Conservation (phyloP, 441 rosid species). For the Erodium texanum region DNA sequence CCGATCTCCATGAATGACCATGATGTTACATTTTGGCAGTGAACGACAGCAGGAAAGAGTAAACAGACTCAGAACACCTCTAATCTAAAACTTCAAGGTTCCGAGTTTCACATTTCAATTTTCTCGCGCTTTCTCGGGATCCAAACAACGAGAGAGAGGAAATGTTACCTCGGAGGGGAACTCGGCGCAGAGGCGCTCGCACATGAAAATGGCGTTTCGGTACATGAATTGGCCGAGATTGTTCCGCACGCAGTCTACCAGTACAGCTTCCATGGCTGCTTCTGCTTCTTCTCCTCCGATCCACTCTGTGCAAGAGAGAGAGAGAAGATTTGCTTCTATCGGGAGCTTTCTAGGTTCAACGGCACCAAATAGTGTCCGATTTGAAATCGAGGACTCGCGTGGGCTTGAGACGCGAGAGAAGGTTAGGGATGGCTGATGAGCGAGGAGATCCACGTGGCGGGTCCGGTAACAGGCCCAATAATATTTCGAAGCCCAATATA, state of each 20-base stretch:
- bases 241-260: slow-evolving; percentile 62
- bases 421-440: neutral
- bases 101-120: neutral
- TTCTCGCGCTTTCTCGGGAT: neutral
- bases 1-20: neutral
- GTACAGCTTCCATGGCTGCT: slow-evolving; percentile 74
- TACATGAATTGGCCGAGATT: slow-evolving; percentile 74
- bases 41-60: neutral
- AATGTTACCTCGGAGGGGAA: slow-evolving; percentile 74
- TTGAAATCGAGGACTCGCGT: neutral
- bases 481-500: neutral
- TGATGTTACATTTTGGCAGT: neutral
- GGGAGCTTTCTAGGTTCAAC: slow-evolving; percentile 32
- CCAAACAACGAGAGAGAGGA: neutral
- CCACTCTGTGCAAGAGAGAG: slow-evolving; percentile 9
- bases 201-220: slow-evolving; percentile 83
- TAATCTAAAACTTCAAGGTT: neutral
- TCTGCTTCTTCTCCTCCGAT: slow-evolving; percentile 16
- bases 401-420: neutral
- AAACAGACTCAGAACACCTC: neutral
- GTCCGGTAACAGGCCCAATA: neutral
- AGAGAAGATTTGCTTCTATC: no score
- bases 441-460: neutral
- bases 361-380: neutral
- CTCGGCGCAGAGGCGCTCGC: slow-evolving; percentile 95